phyloP scores from a whole-genome alignment of 257 asterid genomes.

The Nyctanthes arbortristis region DNA sequence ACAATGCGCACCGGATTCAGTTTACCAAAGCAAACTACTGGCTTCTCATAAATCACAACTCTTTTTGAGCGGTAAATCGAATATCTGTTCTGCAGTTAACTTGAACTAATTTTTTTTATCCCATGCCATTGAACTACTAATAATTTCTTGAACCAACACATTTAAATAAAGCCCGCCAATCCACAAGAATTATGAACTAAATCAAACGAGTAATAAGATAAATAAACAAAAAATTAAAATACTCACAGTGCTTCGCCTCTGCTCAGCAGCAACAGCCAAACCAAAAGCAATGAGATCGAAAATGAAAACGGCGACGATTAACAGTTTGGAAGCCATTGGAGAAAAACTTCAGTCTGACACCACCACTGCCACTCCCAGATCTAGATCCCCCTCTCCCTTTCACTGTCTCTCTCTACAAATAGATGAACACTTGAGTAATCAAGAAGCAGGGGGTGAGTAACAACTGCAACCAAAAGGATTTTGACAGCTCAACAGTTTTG shows the following conservation, averaged over 20 bases:
- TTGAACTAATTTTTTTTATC: no score
- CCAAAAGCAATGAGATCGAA: constrained; percentile 82
- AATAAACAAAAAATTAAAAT: not conserved
- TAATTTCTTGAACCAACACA: constrained; percentile 9
- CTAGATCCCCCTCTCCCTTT: constrained; percentile 29
- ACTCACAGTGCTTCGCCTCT: constrained; percentile 76
- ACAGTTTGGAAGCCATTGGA: constrained; percentile 78
- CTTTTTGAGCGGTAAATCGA: not conserved
- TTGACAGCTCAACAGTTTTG: constrained; percentile 29
- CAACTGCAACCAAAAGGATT: no score
- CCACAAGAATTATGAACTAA: not conserved
- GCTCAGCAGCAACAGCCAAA: constrained; percentile 91
- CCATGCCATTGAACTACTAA: not conserved
- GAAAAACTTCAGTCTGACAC: constrained; percentile 1
- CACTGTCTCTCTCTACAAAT: constrained; percentile 36
- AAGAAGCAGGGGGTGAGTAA: constrained; percentile 27
- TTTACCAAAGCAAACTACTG: not conserved
- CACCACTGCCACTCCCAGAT: constrained; percentile 31
- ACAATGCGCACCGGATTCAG: not conserved
- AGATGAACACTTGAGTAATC: constrained; percentile 37
- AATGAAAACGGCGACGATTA: constrained; percentile 50
- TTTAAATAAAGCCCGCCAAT: not conserved
- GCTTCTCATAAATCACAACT: constrained; percentile 5
- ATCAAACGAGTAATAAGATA: no score
- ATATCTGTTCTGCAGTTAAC: not conserved